phyloP scores from a whole-genome alignment of 106 monocot genomes.

The Ottelia alismoides region DNA sequence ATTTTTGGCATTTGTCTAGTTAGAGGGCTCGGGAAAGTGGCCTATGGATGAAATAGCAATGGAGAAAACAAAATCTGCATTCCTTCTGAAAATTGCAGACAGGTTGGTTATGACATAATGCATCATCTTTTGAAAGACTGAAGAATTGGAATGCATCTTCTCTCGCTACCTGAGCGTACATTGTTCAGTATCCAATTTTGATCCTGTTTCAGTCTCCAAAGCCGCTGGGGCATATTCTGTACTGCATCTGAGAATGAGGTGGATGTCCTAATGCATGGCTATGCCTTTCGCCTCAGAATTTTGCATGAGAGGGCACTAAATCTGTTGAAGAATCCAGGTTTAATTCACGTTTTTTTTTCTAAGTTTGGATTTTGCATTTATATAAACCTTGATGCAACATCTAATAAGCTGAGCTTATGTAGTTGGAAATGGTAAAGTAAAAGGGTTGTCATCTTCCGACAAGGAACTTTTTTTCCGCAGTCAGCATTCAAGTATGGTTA shows the following conservation, averaged over 20 bases:
- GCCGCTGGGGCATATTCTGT: constrained; percentile 42
- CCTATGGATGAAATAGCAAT: constrained; percentile 65
- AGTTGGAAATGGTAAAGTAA: constrained; percentile 32
- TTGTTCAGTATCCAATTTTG: too few species aligned
- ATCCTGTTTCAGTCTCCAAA: constrained; percentile 81
- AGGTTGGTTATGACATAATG: too few species aligned
- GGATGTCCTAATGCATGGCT: constrained; percentile 72
- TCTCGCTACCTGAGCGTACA: too few species aligned
- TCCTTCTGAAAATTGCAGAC: constrained; percentile 85
- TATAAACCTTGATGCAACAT: too few species aligned
- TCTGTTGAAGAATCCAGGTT: constrained; percentile 42
- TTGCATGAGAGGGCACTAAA: constrained; percentile 74
- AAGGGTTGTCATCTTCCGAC: constrained; percentile 35
- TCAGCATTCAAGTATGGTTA: constrained; percentile 97
- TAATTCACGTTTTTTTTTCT: not conserved
- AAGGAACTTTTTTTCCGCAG: constrained; percentile 66
- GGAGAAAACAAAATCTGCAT: constrained; percentile 91
- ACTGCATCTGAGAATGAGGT: constrained; percentile 75
- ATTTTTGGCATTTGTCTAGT: constrained; percentile 22
- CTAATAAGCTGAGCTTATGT: too few species aligned
- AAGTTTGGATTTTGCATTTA: not conserved
- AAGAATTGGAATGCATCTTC: too few species aligned
- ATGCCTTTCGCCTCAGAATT: constrained; percentile 83
- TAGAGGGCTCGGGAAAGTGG: constrained; percentile 94
- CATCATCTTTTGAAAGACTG: too few species aligned